Percentiles rank a stretch among this genome's conserved stretches.
These are phyloP conservation scores for Diospyros kaki DNA, from an alignment of 148 eudicot genomes.

Conservation along the genomic window DNA sequence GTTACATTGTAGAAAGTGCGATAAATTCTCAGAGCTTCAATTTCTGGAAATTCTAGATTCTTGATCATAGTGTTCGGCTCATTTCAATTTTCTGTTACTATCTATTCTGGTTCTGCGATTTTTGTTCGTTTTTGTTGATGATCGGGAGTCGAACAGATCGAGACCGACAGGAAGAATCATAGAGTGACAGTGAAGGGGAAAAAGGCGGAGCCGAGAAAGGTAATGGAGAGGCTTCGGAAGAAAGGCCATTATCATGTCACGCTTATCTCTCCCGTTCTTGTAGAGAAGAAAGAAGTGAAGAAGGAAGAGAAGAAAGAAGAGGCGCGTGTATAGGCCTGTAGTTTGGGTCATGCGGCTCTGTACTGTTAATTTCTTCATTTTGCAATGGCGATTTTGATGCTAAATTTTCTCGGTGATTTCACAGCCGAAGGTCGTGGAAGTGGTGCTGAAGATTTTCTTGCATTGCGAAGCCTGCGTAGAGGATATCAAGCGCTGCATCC, in stretches of 20 bases:
- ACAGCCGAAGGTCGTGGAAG: conserved; percentile 48
- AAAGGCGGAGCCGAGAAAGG: conserved; percentile 44
- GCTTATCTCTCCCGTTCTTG: conserved; percentile 37
- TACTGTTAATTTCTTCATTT: no score
- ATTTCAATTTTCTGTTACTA: no score
- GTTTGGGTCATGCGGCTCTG: no score
- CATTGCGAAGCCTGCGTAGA: conserved; percentile 64
- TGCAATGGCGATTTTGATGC: no score
- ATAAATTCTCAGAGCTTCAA: no score
- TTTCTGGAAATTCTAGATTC: no score
- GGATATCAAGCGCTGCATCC: conserved; percentile 35
- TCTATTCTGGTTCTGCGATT: no score
- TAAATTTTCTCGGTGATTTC: background rate
- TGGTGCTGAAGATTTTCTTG: conserved; percentile 39
- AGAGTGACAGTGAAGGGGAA: conserved; percentile 47
- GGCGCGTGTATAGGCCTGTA: conserved; percentile 11
- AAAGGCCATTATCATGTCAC: conserved; percentile 41
- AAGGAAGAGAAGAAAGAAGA: conserved; percentile 22
- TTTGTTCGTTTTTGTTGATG: background rate
- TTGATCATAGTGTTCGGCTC: no score
- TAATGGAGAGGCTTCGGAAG: conserved; percentile 43
- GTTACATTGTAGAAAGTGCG: no score
- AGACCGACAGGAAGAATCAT: conserved; percentile 38
- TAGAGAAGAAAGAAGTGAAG: conserved; percentile 23
- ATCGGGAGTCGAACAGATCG: conserved; percentile 50